phyloP scores from a whole-genome alignment of 1,284 basidiomycete species.

The Erythrobasidium hasegawianum region DNA sequence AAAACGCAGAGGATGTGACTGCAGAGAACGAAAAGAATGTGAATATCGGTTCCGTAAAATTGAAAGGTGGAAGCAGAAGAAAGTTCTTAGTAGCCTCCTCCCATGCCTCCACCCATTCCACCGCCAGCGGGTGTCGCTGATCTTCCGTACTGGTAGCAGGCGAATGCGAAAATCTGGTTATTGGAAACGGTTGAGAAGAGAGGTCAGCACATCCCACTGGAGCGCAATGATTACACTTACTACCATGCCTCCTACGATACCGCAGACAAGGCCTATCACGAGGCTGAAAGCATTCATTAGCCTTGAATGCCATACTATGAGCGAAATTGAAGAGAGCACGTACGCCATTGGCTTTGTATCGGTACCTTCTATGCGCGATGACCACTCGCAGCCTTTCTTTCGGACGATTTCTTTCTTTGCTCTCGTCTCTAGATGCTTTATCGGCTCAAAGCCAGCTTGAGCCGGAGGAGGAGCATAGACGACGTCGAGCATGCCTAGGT shows the following conservation, averaged over 20 bases:
- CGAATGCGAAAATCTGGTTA: constrained; percentile 19
- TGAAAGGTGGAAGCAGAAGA: no score
- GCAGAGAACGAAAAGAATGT: no score
- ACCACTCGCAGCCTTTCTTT: constrained; percentile 22
- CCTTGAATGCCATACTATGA: background rate
- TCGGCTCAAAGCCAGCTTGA: background rate
- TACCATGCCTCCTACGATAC: constrained; percentile 8
- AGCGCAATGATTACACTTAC: background rate
- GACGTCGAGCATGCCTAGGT: background rate
- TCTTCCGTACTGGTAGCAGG: constrained; percentile 19
- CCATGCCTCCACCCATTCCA: background rate
- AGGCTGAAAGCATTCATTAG: constrained; percentile 6
- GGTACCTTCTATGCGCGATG: constrained; percentile 4
- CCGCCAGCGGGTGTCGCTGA: background rate
- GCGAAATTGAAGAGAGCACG: background rate
- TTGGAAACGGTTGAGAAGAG: background rate
- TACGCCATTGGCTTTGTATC: constrained; percentile 20
- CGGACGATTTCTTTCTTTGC: background rate
- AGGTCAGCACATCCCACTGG: background rate
- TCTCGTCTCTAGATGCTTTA: background rate
- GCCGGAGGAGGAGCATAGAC: background rate
- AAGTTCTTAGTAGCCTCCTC: background rate
- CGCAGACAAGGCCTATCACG: constrained; percentile 17
- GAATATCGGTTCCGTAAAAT: no score
- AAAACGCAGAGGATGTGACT: background rate